A percentile compares a stretch with the other conserved stretches of the same genome.
Conservation (phyloP, 768 basidiomycete species). For the Phlegmacium glaucopus region DNA sequence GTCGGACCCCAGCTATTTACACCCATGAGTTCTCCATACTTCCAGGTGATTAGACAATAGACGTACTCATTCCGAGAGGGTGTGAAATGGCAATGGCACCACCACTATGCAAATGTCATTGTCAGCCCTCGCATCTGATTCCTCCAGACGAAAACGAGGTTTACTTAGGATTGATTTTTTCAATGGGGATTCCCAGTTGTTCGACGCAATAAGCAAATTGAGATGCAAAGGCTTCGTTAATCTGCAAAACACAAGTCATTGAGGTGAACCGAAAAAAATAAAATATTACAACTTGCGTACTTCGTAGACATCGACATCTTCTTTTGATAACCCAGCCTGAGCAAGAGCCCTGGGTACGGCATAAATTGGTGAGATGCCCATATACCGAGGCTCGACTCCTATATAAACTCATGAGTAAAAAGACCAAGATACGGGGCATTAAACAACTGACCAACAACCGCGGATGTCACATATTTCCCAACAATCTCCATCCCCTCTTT, state of each 20-base stretch:
- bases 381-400: conserved; percentile 76
- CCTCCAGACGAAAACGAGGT: conserved; percentile 15
- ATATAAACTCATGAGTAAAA: not conserved
- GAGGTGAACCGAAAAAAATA: not conserved
- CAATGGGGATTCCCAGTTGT: conserved; percentile 67
- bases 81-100: conserved; percentile 84
- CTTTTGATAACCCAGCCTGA: conserved; percentile 58
- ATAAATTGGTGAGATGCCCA: conserved; percentile 73
- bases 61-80: conserved; percentile 81
- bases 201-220: conserved; percentile 94
- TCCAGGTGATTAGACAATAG: not conserved
- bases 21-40: conserved; percentile 8
- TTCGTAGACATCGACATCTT: conserved; percentile 77
- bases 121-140: not conserved
- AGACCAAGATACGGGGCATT: too few relatives aligned
- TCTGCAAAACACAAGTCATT: conserved; percentile 35
- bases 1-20: conserved; percentile 71
- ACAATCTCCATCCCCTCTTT: conserved; percentile 74
- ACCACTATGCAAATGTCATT: conserved; percentile 48
- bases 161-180: conserved; percentile 85
- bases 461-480: conserved; percentile 77
- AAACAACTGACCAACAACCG: conserved; percentile 63
- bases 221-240: conserved; percentile 90
- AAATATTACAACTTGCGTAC: conserved; percentile 31
- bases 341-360: conserved; percentile 71